phyloP scores from a whole-genome alignment of 495 filamentous ascomycete species.

The Neurospora cerealis region DNA sequence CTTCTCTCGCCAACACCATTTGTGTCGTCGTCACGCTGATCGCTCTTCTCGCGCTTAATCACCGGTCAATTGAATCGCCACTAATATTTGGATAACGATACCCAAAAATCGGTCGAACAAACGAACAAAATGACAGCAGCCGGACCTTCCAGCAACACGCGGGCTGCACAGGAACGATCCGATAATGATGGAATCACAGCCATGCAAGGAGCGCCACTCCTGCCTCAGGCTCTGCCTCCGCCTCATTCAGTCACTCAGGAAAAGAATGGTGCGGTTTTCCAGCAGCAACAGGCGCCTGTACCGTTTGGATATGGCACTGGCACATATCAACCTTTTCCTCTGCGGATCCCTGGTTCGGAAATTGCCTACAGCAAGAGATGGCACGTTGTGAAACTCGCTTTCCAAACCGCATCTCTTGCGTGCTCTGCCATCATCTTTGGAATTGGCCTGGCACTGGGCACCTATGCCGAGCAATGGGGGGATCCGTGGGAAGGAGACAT shows the following conservation, averaged over 20 bases:
- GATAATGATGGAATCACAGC: neutral
- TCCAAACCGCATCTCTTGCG: constrained; percentile 17
- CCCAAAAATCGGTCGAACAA: neutral
- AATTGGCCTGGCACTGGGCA: constrained; percentile 10
- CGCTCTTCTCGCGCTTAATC: neutral
- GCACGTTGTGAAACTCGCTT: constrained; percentile 21
- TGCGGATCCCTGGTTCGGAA: neutral
- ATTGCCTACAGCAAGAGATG: constrained; percentile 13
- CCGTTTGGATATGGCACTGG: neutral
- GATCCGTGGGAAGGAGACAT: neutral
- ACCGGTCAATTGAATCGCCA: neutral
- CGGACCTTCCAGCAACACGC: neutral
- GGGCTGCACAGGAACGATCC: neutral
- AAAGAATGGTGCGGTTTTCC: neutral
- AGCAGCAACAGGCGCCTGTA: neutral
- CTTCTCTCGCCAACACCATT: neutral
- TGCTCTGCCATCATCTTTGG: constrained; percentile 21
- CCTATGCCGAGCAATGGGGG: constrained; percentile 3
- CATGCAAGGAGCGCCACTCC: neutral
- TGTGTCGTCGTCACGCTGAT: neutral
- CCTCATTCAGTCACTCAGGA: neutral
- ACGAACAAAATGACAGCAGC: neutral
- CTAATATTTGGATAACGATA: neutral
- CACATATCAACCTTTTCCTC: neutral
- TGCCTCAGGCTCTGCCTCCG: neutral